Base-by-base conservation (phyloP, 2,329 filamentous ascomycete species). In the Cladosporium sp. region DNA sequence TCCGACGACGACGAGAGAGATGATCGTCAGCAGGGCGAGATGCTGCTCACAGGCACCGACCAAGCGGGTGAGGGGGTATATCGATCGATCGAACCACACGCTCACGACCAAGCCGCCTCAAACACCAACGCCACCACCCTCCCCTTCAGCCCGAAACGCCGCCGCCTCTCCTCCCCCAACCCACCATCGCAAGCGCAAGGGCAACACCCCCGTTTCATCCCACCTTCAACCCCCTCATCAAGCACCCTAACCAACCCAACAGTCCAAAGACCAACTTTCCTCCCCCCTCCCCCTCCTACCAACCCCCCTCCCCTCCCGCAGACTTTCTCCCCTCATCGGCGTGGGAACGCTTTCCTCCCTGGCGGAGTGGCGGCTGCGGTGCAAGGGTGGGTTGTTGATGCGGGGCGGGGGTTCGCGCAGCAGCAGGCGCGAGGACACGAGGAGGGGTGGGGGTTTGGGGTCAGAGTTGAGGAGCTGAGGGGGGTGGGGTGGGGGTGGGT, bases 281-380 rank as follows among this genome's bases (percentile, higher is more conserved):
- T 36, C 37, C 43, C 15, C 18, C 40, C 57, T 3, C 63, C 64
- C 11, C 59, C 65, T 3, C 63, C 61, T 11, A 64, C 66, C 2
- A 56, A 39, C 11, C 41, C 54, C 12, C 63, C 64, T 4, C 74
- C 75, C 0, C 64, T 77, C 0, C 77, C 78, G 1, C 74, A 78
- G 36, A 69, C 73, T 34, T 81, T 81, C 61, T 80, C 77, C 0
- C 78, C 79, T 1, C 73, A 75, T 41, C 69, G 76, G 20, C 72
- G 72, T 52, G 72, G 70, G 0, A 70, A 76, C 54, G 75, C 74
- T 56, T 80, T 76, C 54, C 40, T 78, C 0, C 64, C 71, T 1
- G 69, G 71, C 3, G 78, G 78, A 1, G 64, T 79, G 48, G 78
- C 78, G 3, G 68, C 71, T 1, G 73, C 70, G 42, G 61, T 79